Base-by-base conservation (phyloP, 345 rosid genomes). In the Melastoma malabathricum region DNA sequence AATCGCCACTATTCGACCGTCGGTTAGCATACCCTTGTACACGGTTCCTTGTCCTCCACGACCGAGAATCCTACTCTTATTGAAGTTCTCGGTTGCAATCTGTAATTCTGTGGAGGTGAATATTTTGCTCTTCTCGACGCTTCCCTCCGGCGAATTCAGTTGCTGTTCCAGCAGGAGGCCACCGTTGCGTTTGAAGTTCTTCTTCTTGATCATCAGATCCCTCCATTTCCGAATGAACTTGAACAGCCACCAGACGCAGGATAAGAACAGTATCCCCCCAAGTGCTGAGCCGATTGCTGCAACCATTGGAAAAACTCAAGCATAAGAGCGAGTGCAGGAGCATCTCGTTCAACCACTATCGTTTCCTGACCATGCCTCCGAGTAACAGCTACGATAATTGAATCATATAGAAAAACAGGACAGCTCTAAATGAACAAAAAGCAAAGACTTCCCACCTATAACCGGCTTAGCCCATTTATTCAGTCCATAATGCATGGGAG, bases 21-120 rank as follows among this genome's bases (percentile, higher is more conserved):
- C 52, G 0, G 53, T 1, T 1, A n/a, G n/a, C n/a, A n/a, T n/a
- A 47, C 53, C 60, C 15, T 48, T 57, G 60, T 57, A 57, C 16
- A 48, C 60, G 18, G 60, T 57, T 47, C 60, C 60, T 12, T 57
- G 60, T 18, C 53, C 50, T 3, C 59, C 59, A 23, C 46, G 48
- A 14, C 51, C 59, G 15, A 55, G 59, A 25, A 55, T 55, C 13
- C 60, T 29, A 27, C 22, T 38, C 52, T 47, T 39, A 39, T 39
- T 47, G 52, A 57, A 57, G 22, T 57, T 48, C 6, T 57, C 53
- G 3, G 52, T 57, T 4, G 46, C 60, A 27, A 17, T 47, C 31
- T 47, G 16, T 18, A 57, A 13, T 20, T 55, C 60, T 45, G 29
- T 29, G 52, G 52, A 13, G 25, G 29, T 1, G 34, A 57, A 22